Conservation (phyloP, 108 stramenopile species). For the Parmales sp. region DNA sequence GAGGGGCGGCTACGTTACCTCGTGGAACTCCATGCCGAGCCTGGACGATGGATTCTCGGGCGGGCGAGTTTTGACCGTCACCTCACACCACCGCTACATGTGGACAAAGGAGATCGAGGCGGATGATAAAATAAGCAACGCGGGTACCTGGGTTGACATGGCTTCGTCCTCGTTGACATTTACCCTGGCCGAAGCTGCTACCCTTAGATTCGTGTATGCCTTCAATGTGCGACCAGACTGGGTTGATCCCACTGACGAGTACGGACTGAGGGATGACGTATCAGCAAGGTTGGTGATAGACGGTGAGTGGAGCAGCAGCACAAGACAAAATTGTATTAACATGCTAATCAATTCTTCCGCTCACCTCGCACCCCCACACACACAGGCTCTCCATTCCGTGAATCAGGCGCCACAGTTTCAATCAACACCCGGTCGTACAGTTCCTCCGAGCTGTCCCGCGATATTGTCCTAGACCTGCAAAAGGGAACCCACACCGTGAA, state of each 20-base stretch:
- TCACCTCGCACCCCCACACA: no score
- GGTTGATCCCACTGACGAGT: not conserved
- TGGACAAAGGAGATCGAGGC: not conserved
- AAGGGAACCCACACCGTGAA: conserved; percentile 16
- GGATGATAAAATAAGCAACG: conserved; percentile 25
- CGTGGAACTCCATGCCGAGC: conserved; percentile 24
- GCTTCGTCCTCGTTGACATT: not conserved
- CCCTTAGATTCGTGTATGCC: not conserved
- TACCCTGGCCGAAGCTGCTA: conserved; percentile 1
- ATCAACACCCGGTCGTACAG: not conserved
- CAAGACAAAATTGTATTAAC: not conserved
- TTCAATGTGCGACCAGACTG: conserved; percentile 1
- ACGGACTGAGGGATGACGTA: not conserved
- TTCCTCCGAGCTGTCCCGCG: not conserved
- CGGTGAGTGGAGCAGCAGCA: conserved; percentile 1
- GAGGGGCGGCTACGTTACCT: conserved; percentile 16
- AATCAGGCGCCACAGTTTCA: not conserved
- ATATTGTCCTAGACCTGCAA: not conserved
- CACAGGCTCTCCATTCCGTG: not conserved
- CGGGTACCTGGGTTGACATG: conserved; percentile 27
- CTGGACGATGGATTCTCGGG: conserved; percentile 17
- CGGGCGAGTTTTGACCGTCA: conserved; percentile 16
- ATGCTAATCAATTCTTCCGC: no score
- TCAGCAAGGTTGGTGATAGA: not conserved
- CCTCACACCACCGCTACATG: not conserved